A percentile compares a stretch with the other conserved stretches of the same genome.
These are phyloP conservation scores for Penicillium sp. DNA, from an alignment of 2,329 filamentous ascomycete genomes.

Conservation along the genomic window DNA sequence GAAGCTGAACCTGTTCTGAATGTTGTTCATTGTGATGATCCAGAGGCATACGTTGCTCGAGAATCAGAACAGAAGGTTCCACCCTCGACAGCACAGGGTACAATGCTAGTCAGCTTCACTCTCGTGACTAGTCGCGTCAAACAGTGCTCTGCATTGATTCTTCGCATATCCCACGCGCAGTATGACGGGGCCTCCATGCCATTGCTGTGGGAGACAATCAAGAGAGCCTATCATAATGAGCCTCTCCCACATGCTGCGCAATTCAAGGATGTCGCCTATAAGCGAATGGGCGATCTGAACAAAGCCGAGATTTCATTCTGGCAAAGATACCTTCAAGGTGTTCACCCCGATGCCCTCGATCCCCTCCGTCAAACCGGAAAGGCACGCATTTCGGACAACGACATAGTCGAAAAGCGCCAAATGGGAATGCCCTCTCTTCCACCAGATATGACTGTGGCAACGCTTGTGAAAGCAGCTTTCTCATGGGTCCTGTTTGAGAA, in stretches of 20 bases:
- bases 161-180: conserved; percentile 6
- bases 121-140: conserved; percentile 2
- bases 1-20: not conserved
- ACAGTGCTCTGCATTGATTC: not conserved
- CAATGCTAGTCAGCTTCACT: not conserved
- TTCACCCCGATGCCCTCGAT: not conserved
- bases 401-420: not conserved
- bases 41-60: not conserved
- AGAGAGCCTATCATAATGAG: not conserved
- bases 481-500: conserved; percentile 10
- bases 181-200: conserved; percentile 6
- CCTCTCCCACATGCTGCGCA: conserved; percentile 1
- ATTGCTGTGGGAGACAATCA: conserved; percentile 6
- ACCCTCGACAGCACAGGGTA: not conserved
- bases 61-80: not conserved
- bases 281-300: not conserved
- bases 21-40: conserved; percentile 9
- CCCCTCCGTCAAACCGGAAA: not conserved
- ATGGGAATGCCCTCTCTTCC: not conserved
- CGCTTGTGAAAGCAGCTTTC: conserved; percentile 10
- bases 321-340: not conserved
- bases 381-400: not conserved
- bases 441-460: conserved; percentile 5
- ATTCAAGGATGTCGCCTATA: not conserved
- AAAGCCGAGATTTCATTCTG: not conserved